phyloP scores from a whole-genome alignment of 495 filamentous ascomycete genomes.

The Recurvomyces mirabilis region DNA sequence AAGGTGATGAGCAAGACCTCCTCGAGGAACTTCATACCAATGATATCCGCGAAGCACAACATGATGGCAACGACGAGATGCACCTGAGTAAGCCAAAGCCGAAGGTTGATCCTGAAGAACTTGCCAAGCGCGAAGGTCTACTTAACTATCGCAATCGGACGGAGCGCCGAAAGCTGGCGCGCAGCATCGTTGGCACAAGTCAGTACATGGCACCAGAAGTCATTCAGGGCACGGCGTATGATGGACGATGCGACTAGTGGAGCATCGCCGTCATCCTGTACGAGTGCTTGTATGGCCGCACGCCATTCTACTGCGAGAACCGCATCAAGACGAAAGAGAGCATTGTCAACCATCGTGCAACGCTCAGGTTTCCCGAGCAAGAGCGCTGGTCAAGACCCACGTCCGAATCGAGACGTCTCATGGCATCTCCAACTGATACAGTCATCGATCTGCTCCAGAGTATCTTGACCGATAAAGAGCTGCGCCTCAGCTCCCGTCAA shows the following conservation, averaged over 20 bases:
- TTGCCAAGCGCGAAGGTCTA: slow-evolving; percentile 39
- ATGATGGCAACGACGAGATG: slow-evolving; percentile 32
- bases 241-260: slow-evolving; percentile 94
- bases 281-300: slow-evolving; percentile 86
- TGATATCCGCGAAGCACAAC: slow-evolving; percentile 31
- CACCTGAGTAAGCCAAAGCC: slow-evolving; percentile 8
- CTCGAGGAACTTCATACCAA: slow-evolving; percentile 40
- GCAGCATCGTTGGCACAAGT: slow-evolving; percentile 86
- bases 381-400: slow-evolving; percentile 28
- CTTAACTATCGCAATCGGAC: slow-evolving; percentile 69
- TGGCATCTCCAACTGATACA: slow-evolving; percentile 44
- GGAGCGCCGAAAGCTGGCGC: slow-evolving; percentile 61
- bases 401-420: slow-evolving; percentile 34
- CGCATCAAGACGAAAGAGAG: slow-evolving; percentile 44
- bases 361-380: slow-evolving; percentile 47
- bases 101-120: slow-evolving; percentile 14
- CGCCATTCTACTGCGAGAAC: slow-evolving; percentile 76
- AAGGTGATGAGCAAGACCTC: slow-evolving; percentile 64
- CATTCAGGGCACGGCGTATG: slow-evolving; percentile 69
- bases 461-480: slow-evolving; percentile 66
- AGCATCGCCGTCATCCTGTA: slow-evolving; percentile 87
- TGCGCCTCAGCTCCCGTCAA: slow-evolving; percentile 58
- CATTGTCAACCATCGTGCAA: slow-evolving; percentile 34
- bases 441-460: slow-evolving; percentile 64
- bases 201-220: slow-evolving; percentile 98